Base-by-base conservation (phyloP, 768 basidiomycete species). In the Boletus edulis region DNA sequence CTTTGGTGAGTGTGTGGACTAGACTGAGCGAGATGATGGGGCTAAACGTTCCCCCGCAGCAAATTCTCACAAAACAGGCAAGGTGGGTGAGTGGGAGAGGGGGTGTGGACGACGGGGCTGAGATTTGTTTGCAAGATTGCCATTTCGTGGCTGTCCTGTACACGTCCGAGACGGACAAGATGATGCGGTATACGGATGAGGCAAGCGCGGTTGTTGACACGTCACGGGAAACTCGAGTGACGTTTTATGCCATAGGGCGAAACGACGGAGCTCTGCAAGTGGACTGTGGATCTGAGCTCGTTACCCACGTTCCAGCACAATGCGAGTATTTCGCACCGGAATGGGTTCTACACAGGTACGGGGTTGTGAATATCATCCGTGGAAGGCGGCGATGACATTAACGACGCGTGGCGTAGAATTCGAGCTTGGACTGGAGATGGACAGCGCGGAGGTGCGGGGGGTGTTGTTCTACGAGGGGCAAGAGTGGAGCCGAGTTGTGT, bases 161-260 rank as follows among this genome's bases (percentile, higher is more conserved):
- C 69, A 89, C 89, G 10, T 86, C 86, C 41, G 87, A 90, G 54
- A 73, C 76, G n/a, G 87, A 89, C 62, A 82, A 76, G 62, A 76
- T 85, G 43, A 86, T 89, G 86, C 78, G 91, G 58, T 94, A 93
- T 63, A 89, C 85, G 1, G 91, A 94, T 66, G 91, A 94, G 75
- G 79, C 75, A 61, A 65, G 73, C 12, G 15, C 14, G 34, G 10
- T 10, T n/a, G 13, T 13, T 63, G 62, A 61, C 46, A 56, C 52
- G 58, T 56, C 56, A 56, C 52, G 55, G 32, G 48, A 39, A 41
- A 8, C 44, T 44, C 22, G 24, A 53, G 24, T 73, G 64, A 72
- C 67, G 56, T 56, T 57, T 59, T 63, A 44, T 60, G 51, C 53
- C 49, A 54, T 57, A 81, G 78, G 88, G 88, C 29, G 88, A 88